These are phyloP conservation scores for Anastatica hierochuntica DNA, from an alignment of 345 rosid species.

Conservation along the genomic window DNA sequence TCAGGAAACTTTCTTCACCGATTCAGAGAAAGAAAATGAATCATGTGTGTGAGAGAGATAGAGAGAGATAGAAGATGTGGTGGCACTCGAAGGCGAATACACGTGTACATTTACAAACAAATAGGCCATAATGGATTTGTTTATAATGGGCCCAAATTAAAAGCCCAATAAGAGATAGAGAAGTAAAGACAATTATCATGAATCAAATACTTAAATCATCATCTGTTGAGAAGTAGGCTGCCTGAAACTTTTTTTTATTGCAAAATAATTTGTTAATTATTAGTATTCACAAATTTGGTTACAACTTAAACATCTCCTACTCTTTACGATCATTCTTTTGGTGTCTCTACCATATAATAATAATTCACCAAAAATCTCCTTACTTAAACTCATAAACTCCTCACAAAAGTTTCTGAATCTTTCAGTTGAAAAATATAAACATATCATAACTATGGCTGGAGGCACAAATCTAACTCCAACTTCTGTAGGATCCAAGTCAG, in stretches of 20 bases:
- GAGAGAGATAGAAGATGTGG: too few species aligned
- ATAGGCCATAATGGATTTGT: too few species aligned
- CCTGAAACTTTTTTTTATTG: constrained; percentile 3
- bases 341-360: constrained; percentile 33
- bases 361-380: constrained; percentile 31
- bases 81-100: too few species aligned
- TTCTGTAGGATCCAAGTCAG: constrained; percentile 34
- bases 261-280: constrained; percentile 9
- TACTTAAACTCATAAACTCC: constrained; percentile 45
- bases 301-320: constrained; percentile 81
- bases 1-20: too few species aligned
- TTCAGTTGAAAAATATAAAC: too few species aligned
- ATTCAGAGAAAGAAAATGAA: too few species aligned
- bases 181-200: constrained; percentile 3
- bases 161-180: too few species aligned
- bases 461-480: constrained; percentile 34
- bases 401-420: constrained; percentile 6
- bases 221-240: constrained; percentile 59
- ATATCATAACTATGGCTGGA: constrained; percentile 60
- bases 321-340: constrained; percentile 56
- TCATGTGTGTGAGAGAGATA: too few species aligned
- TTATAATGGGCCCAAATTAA: too few species aligned
- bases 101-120: too few species aligned
- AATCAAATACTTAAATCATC: constrained; percentile 33
- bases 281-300: constrained; percentile 36